Percentiles rank a stretch among this genome's conserved stretches.
Conservation (phyloP, 2,329 filamentous ascomycete genomes). For the Diaporthe sp. region DNA sequence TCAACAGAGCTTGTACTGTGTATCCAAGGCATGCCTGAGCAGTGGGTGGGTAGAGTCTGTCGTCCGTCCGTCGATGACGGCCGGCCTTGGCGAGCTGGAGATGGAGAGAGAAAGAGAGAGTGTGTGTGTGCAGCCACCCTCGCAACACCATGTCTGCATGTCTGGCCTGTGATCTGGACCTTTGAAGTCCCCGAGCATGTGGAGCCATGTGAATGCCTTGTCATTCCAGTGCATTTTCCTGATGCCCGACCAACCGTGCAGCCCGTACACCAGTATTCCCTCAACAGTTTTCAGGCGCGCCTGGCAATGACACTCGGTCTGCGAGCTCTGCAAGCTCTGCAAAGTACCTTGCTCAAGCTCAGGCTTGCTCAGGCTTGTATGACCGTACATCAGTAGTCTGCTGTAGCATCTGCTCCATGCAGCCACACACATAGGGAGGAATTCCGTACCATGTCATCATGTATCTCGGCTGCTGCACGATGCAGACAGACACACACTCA, state of each 20-base stretch:
- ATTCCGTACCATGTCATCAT: background rate
- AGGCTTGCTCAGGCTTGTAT: background rate
- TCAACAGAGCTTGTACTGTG: background rate
- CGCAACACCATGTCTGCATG: background rate
- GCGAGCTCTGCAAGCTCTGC: too few relatives aligned
- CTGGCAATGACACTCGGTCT: background rate
- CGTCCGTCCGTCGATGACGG: background rate
- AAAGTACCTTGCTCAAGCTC: background rate
- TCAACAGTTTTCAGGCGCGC: slow-evolving; percentile 16
- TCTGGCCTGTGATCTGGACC: background rate
- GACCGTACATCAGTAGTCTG: slow-evolving; percentile 17
- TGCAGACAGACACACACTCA: background rate
- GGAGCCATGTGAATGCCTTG: slow-evolving; percentile 7
- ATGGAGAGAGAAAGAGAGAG: background rate
- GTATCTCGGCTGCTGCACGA: slow-evolving; percentile 15
- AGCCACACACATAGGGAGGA: slow-evolving; percentile 12
- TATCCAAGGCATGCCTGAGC: background rate
- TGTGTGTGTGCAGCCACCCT: slow-evolving; percentile 3
- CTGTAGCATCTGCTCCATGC: slow-evolving; percentile 5
- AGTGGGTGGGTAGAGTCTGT: background rate
- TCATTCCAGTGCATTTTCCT: background rate
- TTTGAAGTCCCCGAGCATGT: slow-evolving; percentile 1
- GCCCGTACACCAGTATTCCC: background rate
- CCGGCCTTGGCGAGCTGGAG: background rate
- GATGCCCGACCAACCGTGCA: background rate